These are phyloP conservation scores for Flaveria brownii DNA, from an alignment of 129 eudicot species.

Conservation along the genomic window DNA sequence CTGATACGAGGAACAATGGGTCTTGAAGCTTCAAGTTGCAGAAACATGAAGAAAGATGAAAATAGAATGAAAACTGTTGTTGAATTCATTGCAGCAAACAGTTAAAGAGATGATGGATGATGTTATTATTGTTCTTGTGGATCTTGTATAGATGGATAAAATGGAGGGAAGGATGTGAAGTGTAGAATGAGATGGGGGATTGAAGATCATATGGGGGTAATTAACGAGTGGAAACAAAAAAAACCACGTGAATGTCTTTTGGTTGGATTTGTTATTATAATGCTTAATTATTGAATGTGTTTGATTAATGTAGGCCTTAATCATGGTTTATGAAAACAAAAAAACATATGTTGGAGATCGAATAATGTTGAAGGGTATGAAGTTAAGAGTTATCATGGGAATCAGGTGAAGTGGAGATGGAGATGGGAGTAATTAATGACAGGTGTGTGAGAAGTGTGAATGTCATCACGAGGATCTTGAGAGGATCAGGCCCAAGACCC, in stretches of 20 bases:
- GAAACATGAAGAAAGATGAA: slow-evolving; percentile 22
- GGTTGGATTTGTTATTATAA: slow-evolving; percentile 26
- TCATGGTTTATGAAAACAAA: slow-evolving; percentile 28
- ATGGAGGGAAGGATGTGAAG: slow-evolving; percentile 15
- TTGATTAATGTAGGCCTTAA: not conserved
- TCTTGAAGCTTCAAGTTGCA: slow-evolving; percentile 44
- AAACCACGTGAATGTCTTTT: slow-evolving; percentile 37
- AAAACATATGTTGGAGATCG: slow-evolving; percentile 11
- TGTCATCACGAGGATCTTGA: slow-evolving; percentile 29
- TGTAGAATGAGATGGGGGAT: not conserved
- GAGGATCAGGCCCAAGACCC: not conserved
- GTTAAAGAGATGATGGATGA: slow-evolving; percentile 10
- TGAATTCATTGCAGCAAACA: slow-evolving; percentile 11
- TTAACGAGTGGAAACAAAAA: slow-evolving; percentile 24
- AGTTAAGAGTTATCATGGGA: slow-evolving; percentile 23
- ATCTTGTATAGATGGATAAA: slow-evolving; percentile 20
- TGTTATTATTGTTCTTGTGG: not conserved
- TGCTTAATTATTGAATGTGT: not conserved
- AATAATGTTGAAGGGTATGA: not conserved
- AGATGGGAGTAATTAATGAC: slow-evolving; percentile 12
- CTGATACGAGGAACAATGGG: slow-evolving; percentile 49
- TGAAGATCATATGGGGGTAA: too few species aligned
- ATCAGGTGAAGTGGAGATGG: slow-evolving; percentile 29
- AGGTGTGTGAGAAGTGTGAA: not conserved
- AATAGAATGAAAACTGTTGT: slow-evolving; percentile 17